Base-by-base conservation (phyloP, 768 basidiomycete species). In the Clathrus columnatus region DNA sequence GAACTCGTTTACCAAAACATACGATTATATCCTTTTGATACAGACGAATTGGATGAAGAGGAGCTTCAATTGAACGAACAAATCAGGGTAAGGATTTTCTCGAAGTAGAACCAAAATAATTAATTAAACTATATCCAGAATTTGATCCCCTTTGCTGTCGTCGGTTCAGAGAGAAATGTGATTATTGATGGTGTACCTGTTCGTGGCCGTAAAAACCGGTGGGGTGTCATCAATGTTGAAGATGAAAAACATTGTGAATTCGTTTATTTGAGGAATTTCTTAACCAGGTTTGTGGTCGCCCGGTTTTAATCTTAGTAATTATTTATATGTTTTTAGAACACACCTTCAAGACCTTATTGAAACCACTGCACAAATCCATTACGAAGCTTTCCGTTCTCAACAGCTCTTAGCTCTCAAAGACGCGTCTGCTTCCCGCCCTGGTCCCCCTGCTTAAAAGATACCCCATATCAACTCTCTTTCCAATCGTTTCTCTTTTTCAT, bases 381-480 rank as follows among this genome's bases (percentile, higher is more conserved):
- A 98, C 69, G 95, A 99, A 76, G 92, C 94, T 7, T 99, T 99
- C 91, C 84, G 95, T 61, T 95, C 92, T 63, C 97, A 97, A 75
- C 95, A 99, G 75, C 72, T 98, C 62, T 78, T 97, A 47, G 95
- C 95, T 14, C 81, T 98, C 64, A 98, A 98, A 78, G 95, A 98
- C 26, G 52, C 52, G 5, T 54, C 52, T 14, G 42, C 52, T 5
- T 29, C 44, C 24, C 46, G 54, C 20, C 54, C 54, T 48, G 54
- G 20, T 3, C 54, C 44, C 7, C 17, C 18, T 48, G 52, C 52
- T n/a, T 47, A 55, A 48, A 50, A 50, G 20, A 36, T 36, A 36
- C 36, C 36, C 36, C 36, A 11, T 36, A 36, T n/a, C n/a, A n/a
- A 32, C 11, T 36, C n/a, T 36, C 10, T 36, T 36, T 11, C 36